Evolutionary conservation across 108 stramenopile species (phyloP).

Genomic region (Pseudonitzschia multiseries): DNA sequence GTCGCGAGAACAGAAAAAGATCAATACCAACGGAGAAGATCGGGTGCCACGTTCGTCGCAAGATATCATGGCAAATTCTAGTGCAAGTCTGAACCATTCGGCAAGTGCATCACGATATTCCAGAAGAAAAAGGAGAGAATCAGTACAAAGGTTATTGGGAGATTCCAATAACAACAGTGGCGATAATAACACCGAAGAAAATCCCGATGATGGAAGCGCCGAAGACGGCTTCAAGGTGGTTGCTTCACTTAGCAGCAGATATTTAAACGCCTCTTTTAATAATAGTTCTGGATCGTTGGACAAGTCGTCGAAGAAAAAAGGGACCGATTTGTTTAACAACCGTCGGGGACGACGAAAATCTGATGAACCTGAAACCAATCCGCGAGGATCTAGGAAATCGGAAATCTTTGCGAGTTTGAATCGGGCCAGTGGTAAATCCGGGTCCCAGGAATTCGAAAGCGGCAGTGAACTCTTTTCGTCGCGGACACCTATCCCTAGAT

Average conservation of each 20-base stretch:
- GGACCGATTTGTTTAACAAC: constrained; percentile 2
- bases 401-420: constrained; percentile 25
- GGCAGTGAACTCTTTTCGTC: background rate
- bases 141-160: background rate
- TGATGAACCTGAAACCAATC: background rate
- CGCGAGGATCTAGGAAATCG: constrained; percentile 21
- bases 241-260: background rate
- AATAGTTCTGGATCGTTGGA: background rate
- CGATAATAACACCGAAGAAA: background rate
- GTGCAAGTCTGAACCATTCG: background rate
- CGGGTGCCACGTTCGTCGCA: background rate
- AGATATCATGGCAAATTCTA: background rate
- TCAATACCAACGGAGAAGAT: background rate
- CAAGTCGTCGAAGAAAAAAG: constrained; percentile 4
- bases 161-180: background rate
- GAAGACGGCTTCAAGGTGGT: constrained; percentile 2
- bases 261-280: background rate
- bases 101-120: background rate
- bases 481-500: background rate
- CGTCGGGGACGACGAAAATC: constrained; percentile 5
- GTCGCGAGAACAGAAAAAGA: background rate
- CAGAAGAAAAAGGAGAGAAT: constrained; percentile 1
- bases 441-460: background rate
- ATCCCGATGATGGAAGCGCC: background rate
- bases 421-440: background rate